Conservation (phyloP, 495 filamentous ascomycete genomes). For the Xylaria scruposa region DNA sequence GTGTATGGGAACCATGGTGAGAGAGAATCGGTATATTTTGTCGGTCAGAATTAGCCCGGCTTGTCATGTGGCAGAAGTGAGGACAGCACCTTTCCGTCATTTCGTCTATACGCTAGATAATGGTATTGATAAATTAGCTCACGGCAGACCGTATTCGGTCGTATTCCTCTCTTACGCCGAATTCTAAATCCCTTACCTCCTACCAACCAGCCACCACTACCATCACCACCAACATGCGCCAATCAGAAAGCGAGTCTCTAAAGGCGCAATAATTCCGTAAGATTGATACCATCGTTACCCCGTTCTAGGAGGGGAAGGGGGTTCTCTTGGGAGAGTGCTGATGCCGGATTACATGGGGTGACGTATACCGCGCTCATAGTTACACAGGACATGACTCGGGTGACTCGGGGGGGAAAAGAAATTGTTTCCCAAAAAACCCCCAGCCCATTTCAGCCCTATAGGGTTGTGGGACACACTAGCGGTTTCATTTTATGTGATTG, state of each 20-base stretch:
- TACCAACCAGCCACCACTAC: too few relatives aligned
- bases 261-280: background rate
- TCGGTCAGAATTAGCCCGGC: background rate
- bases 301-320: background rate
- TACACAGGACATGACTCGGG: slow-evolving; percentile 23
- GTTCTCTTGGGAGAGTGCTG: background rate
- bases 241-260: slow-evolving; percentile 1
- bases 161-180: background rate
- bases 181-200: background rate
- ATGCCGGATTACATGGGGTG: slow-evolving; percentile 17
- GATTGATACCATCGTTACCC: background rate
- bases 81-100: background rate
- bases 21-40: background rate
- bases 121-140: background rate
- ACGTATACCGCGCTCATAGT: slow-evolving; percentile 14
- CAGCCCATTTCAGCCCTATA: slow-evolving; percentile 30
- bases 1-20: background rate
- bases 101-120: background rate
- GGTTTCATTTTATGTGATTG: slow-evolving; percentile 5
- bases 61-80: background rate
- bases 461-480: slow-evolving; percentile 28
- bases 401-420: slow-evolving; percentile 24
- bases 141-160: background rate
- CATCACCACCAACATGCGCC: background rate
- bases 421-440: slow-evolving; percentile 18